A percentile compares a stretch with the other conserved stretches of the same genome.
Conservation (phyloP, 176 grass and related monocot species). For the Panicum miliaceum region DNA sequence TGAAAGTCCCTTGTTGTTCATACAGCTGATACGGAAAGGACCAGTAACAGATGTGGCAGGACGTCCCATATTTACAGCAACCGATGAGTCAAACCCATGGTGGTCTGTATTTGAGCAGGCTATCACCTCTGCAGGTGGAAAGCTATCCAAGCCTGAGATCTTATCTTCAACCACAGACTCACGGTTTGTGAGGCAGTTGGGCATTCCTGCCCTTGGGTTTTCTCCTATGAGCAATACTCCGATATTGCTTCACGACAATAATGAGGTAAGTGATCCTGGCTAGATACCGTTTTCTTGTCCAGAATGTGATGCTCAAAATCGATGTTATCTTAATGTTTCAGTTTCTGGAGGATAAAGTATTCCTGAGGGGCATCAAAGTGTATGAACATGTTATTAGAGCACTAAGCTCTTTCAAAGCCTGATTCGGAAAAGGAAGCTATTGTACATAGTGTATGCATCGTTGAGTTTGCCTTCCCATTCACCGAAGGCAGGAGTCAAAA, state of each 20-base stretch:
- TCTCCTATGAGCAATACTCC: conserved; percentile 90
- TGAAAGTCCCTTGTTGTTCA: conserved; percentile 8
- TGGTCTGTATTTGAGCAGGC: conserved; percentile 78
- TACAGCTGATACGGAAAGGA: conserved; percentile 65
- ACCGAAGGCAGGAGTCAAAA: not conserved
- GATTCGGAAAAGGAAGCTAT: not conserved
- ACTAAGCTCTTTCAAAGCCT: conserved; percentile 62
- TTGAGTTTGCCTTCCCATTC: not conserved
- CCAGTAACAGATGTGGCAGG: conserved; percentile 57
- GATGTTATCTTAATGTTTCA: conserved; percentile 22
- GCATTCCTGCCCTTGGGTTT: conserved; percentile 86
- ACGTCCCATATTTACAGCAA: conserved; percentile 51
- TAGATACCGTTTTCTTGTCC: not conserved
- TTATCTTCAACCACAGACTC: conserved; percentile 83
- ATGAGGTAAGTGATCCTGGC: conserved; percentile 56
- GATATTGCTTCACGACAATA: conserved; percentile 88
- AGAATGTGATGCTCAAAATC: not conserved
- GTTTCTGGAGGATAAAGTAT: conserved; percentile 88
- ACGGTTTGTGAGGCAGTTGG: conserved; percentile 76
- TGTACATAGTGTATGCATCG: not conserved
- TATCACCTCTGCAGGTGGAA: conserved; percentile 62
- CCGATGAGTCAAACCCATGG: conserved; percentile 91
- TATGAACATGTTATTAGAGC: conserved; percentile 79
- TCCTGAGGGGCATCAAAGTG: conserved; percentile 85
- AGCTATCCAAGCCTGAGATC: conserved; percentile 81